phyloP scores from a whole-genome alignment of 2,329 filamentous ascomycete genomes.

The Fusarium lateritium region DNA sequence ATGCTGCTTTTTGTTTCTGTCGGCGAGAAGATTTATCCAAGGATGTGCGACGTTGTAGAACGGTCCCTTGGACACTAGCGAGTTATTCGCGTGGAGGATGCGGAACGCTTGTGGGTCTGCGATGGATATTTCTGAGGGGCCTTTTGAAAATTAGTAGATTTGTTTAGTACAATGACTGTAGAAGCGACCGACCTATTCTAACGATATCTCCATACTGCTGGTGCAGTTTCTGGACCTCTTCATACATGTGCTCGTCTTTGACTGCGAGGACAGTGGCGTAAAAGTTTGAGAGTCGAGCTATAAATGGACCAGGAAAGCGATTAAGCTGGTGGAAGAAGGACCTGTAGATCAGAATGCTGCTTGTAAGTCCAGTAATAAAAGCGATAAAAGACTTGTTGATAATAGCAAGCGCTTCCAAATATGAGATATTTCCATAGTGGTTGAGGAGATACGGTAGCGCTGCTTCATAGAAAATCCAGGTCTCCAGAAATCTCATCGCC shows the following conservation, averaged over 20 bases:
- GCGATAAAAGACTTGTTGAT: background rate
- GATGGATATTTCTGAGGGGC: slow-evolving; percentile 27
- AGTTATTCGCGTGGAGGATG: slow-evolving; percentile 23
- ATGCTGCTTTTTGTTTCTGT: slow-evolving; percentile 22
- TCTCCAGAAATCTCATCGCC: background rate
- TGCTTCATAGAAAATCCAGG: background rate
- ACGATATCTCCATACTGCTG: slow-evolving; percentile 36
- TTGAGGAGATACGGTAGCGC: background rate
- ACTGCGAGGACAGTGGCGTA: slow-evolving; percentile 6
- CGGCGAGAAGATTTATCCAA: slow-evolving; percentile 8
- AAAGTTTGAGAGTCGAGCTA: slow-evolving; percentile 15
- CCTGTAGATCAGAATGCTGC: slow-evolving; percentile 27
- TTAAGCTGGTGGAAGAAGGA: slow-evolving; percentile 28
- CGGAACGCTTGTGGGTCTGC: slow-evolving; percentile 28
- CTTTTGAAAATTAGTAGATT: background rate
- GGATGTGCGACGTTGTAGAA: slow-evolving; percentile 35
- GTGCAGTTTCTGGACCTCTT: slow-evolving; percentile 30
- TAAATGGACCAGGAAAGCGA: slow-evolving; percentile 33
- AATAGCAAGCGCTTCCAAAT: background rate
- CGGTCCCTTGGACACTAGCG: slow-evolving; percentile 14
- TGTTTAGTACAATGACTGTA: background rate
- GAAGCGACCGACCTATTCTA: slow-evolving; percentile 7
- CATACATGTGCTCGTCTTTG: slow-evolving; percentile 15
- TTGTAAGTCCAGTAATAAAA: background rate
- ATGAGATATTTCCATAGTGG: background rate